Percentiles rank a stretch among this genome's conserved stretches.
Conservation (phyloP, 208 protist genomes). For the Crithidia bombi region DNA sequence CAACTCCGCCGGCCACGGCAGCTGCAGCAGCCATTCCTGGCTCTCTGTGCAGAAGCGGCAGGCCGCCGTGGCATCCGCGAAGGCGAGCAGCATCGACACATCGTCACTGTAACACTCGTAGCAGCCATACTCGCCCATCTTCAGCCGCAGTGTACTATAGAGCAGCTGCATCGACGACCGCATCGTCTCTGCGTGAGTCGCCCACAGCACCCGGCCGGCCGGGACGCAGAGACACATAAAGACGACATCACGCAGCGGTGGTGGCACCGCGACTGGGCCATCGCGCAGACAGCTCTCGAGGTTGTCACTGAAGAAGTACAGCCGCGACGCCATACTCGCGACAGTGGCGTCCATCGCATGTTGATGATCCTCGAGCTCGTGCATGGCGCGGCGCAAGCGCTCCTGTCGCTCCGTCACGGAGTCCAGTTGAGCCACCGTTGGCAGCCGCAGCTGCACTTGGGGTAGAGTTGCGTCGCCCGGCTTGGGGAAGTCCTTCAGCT, state of each 20-base stretch:
- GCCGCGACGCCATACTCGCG: slow-evolving; percentile 43
- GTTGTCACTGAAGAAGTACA: slow-evolving; percentile 89
- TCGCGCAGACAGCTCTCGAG: slow-evolving; percentile 58
- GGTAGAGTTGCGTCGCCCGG: background rate
- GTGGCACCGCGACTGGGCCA: slow-evolving; percentile 31
- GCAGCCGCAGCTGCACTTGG: background rate
- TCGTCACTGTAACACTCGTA: slow-evolving; percentile 90
- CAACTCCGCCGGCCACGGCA: slow-evolving; percentile 79
- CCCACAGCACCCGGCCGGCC: slow-evolving; percentile 65
- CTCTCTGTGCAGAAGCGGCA: slow-evolving; percentile 83
- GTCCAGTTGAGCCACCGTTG: slow-evolving; percentile 25
- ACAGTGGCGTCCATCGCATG: slow-evolving; percentile 43
- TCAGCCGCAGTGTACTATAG: slow-evolving; percentile 72
- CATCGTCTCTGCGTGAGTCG: slow-evolving; percentile 59
- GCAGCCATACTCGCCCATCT: slow-evolving; percentile 80
- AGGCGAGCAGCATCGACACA: slow-evolving; percentile 79
- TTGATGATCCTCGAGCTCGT: slow-evolving; percentile 64
- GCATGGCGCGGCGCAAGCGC: slow-evolving; percentile 62
- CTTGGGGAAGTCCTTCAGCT: slow-evolving; percentile 34
- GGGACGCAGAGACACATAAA: slow-evolving; percentile 78
- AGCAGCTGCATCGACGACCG: slow-evolving; percentile 63
- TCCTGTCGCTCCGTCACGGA: slow-evolving; percentile 56
- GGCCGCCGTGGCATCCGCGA: slow-evolving; percentile 66
- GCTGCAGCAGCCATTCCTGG: slow-evolving; percentile 76
- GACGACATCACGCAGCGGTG: slow-evolving; percentile 65